Evolutionary conservation across 768 basidiomycete genomes (phyloP), one percentile per base, ranked within the genome.

Genomic region (Mrakia frigida): DNA sequence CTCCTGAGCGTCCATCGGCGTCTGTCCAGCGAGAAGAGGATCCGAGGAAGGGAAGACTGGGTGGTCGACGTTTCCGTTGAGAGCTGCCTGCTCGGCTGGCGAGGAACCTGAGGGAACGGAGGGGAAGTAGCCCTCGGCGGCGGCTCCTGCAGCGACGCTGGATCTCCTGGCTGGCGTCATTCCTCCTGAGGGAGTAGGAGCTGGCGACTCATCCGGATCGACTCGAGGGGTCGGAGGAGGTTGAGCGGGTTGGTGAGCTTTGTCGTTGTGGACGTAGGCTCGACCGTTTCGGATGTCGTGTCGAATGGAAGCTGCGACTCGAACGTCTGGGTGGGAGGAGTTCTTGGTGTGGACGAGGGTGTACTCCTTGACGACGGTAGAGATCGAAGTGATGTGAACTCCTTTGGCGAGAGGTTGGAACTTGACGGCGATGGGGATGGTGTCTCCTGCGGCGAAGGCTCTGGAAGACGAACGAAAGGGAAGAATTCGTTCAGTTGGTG

Each of bases 381-480:
- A 83, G 33, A 96, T 87, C 65, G 84, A 87, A 7, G 88, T 83
- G 25, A 98, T 90, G 65, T 86, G 85, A 7, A 91, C 90, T 11
- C 96, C 96, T 83, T 98, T 98, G 53, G 86, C 85, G 31, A 97
- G 84, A 0, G 96, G 94, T 46, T 89, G 89, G 82, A 97, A 92
- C 82, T 96, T 97, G 83, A 93, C 87, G 18, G 90, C 84, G 0
- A 92, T 90, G 0, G 91, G 90, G 74, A 97, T 84, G 14, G 87
- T 87, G 83, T 98, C 94, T 9, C 94, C 95, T 0, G 90, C 91
- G 0, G 94, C 92, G 89, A 92, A 98, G 0, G 95, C 96, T 77
- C 76, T 77, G 70, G 16, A 39, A 23, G 56, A 52, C 25, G 31
- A 41, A 50, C 1, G 31, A 63, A 43, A 28, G 35, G 28, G 37